Base-by-base conservation (phyloP, 2,329 filamentous ascomycete species). In the Nigrograna mackinnonii region DNA sequence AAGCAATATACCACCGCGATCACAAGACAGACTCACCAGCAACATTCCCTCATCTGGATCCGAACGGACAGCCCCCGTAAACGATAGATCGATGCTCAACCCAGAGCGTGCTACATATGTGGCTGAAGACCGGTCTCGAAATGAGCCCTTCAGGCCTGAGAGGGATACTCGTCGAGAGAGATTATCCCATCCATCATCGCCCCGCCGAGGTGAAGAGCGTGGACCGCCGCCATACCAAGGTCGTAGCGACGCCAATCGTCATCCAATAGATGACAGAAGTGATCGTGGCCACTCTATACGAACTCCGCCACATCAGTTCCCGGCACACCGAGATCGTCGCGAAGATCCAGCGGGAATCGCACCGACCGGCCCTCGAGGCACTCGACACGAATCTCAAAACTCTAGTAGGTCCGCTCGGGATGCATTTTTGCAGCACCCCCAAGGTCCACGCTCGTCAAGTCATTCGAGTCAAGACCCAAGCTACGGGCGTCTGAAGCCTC, bases 341-440 rank as follows among this genome's bases (percentile, higher is more conserved):
- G 62, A 69, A 6, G 66, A 66, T n/a, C 50, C 61, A 9, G 69
- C 72, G 36, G 65, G 69, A 19, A 60, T 58, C 26, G 69, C 78
- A 33, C 80, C 80, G 5, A 76, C 74, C 16, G 79, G 79, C 13
- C 80, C 80, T 39, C 75, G 78, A 43, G 67, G 67, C 37, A 71
- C 71, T 38, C 68, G 75, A 34, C 56, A 51, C 21, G 65, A 68
- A 18, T 41, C 55, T 26, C 30, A 46, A 4, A 36, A 53, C 42
- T 42, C 62, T 4, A 52, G 49, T 19, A 59, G 62, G 20, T 49
- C 54, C 6, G 57, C 62, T 9, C 55, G 68, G 9, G 76, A 78
- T 20, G 62, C 68, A 43, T 69, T 72, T 49, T 61, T 70, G 39
- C n/a, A n/a, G 57, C 64, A 16, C 49, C n/a, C 62, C 21, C 55